Percentiles rank a stretch among this genome's conserved stretches.
Evolutionary conservation across 2,329 filamentous ascomycete genomes (phyloP).

Genomic region (Colletotrichum somersetense): DNA sequence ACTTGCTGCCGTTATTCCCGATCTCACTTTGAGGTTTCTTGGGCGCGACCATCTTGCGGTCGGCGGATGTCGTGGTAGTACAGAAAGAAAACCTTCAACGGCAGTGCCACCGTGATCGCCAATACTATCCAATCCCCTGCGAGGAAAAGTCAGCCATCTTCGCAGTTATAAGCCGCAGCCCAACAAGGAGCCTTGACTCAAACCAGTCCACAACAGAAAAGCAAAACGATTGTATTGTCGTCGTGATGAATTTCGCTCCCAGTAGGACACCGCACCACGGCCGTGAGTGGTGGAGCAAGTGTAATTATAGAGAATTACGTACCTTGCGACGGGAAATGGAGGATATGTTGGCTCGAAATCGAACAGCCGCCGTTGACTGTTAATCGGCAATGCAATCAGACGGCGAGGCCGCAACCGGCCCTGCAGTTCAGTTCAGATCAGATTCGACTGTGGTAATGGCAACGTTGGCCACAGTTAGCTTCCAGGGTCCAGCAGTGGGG

Average conservation of each 20-base stretch:
- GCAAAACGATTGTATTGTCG: background rate
- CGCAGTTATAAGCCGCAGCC: background rate
- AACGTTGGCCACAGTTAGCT: conserved; percentile 33
- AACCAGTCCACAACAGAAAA: background rate
- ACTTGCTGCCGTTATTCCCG: conserved; percentile 38
- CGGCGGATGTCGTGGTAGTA: conserved; percentile 32
- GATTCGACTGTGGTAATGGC: conserved; percentile 21
- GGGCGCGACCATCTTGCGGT: conserved; percentile 35
- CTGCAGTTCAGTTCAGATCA: conserved; percentile 22
- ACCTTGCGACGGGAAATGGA: conserved; percentile 41
- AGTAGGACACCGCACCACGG: background rate
- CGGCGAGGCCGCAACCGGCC: conserved; percentile 22
- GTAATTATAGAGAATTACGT: conserved; percentile 17
- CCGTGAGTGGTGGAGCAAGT: conserved; percentile 3
- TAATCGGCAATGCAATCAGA: conserved; percentile 18
- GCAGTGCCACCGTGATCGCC: conserved; percentile 38
- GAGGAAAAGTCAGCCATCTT: conserved; percentile 27
- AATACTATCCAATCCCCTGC: conserved; percentile 33
- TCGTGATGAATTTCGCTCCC: background rate
- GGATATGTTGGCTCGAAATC: conserved; percentile 20
- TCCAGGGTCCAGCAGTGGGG: conserved; percentile 32
- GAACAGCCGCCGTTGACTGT: conserved; percentile 28
- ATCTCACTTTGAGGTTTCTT: conserved; percentile 40
- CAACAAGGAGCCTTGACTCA: background rate
- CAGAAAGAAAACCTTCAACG: conserved; percentile 29